Base-by-base conservation (phyloP, 2,329 filamentous ascomycete genomes). In the Chaetomium sp. region DNA sequence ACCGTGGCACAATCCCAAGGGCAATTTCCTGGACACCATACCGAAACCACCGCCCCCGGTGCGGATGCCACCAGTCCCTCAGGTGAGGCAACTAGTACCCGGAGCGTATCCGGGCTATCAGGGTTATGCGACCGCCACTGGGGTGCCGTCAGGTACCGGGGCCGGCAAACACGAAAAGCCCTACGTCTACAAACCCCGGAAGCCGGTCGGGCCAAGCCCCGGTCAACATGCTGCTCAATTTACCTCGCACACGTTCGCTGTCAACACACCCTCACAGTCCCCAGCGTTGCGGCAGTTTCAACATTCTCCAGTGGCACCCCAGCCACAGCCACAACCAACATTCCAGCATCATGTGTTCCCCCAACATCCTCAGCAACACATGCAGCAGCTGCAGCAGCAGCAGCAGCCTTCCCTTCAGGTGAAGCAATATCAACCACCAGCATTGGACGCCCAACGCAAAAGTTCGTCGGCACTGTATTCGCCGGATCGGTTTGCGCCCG, bases 1-100 rank as follows among this genome's bases (percentile, higher is more conserved):
- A 13, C 82, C 78, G n/a, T 79, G 80, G 54, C 83, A 92, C 75
- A 91, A 92, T 65, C 79, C 83, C 2, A 88, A 85, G 77, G 88
- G 87, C 69, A 90, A 90, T 74, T 93, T 90, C 76, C 76, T 93
- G 74, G 89, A 92, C 54, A 88, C 89, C 2, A 80, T 92, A 60
- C 86, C 81, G 4, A 81, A 78, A 67, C 76, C 78, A 27, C 72
- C 70, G 55, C 78, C 74, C 67, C 73, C 19, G 42, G 63, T 60
- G 25, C 65, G 62, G 29, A 65, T 65, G 49, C 60, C 63, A 25
- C 61, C 64, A 27, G 67, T 63, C 19, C 69, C 68, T 49, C 71
- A 68, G 60, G 53, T 68, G 16, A 71, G 64, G 47, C 53, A 61
- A 9, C 58, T 68, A 1, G 66, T 63, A 31, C 55, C 67, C n/a